These are phyloP conservation scores for Scheffersomyces ergatensis DNA, from an alignment of 805 yeast genomes.

Conservation along the genomic window DNA sequence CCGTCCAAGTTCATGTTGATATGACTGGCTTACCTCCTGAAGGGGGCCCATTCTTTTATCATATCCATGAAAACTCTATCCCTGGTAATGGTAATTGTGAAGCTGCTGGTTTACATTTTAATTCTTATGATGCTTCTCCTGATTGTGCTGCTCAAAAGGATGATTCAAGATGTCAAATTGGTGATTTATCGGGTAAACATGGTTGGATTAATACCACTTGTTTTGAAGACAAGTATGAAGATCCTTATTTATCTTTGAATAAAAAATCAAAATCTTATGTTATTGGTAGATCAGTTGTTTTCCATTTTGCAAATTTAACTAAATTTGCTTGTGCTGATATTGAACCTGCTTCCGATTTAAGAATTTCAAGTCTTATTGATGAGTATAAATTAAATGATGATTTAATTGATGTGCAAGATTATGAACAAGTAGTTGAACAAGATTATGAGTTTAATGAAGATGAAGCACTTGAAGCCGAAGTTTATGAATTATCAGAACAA, in stretches of 20 bases:
- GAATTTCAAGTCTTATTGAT: constrained; percentile 13
- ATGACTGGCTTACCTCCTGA: constrained; percentile 64
- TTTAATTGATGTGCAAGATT: constrained; percentile 4
- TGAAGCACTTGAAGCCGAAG: constrained; percentile 6
- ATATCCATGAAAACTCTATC: constrained; percentile 60
- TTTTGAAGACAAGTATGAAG: constrained; percentile 60
- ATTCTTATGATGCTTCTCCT: constrained; percentile 58
- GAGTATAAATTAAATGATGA: constrained; percentile 13
- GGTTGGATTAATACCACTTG: constrained; percentile 71
- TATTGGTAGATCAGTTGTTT: constrained; percentile 54
- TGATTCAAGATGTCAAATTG: constrained; percentile 64
- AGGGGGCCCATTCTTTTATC: constrained; percentile 70
- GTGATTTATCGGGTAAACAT: constrained; percentile 77
- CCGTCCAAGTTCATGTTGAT: constrained; percentile 66
- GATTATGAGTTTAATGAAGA: constrained; percentile 8
- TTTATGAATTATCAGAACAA: constrained; percentile 1
- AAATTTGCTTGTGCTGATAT: constrained; percentile 66
- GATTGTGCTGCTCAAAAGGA: constrained; percentile 49
- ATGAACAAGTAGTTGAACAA: constrained; percentile 5
- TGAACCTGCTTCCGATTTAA: constrained; percentile 20
- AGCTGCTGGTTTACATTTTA: constrained; percentile 55
- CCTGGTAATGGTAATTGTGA: constrained; percentile 50
- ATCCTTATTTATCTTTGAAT: constrained; percentile 64
- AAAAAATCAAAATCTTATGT: constrained; percentile 54
- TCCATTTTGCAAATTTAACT: constrained; percentile 55